Base-by-base conservation (phyloP, 2,329 filamentous ascomycete genomes). In the Beauveria pseudobassiana region DNA sequence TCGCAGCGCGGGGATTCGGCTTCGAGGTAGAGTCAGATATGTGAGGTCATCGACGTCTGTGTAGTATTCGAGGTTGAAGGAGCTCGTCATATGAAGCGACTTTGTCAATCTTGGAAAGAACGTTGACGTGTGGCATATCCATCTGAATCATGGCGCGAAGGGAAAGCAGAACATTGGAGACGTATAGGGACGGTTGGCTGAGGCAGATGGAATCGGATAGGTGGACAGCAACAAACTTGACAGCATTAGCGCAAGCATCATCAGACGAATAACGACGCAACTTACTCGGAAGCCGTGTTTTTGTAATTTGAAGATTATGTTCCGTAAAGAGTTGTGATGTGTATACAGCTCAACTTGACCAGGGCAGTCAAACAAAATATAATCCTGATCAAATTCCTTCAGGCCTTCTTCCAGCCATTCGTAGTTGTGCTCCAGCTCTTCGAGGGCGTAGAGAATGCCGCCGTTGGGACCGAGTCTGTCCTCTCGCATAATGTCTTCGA, bases 261-360 rank as follows among this genome's bases (percentile, higher is more conserved):
- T 6, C 6, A 8, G 10, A 28, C 24, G 28, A 10, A 22, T 3
- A 16, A 5, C 34, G 3, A 53, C 18, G n/a, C 28, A 43, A 38
- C 53, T 64, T 79, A 97, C 93, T 81, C 95, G 87, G 74, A 96
- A 98, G 63, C 90, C 92, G 68, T 93, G 75, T 78, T 96, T 97
- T 76, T 96, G 90, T 63, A 99, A 82, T 73, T 85, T 87, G 71
- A 92, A 89, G 75, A 99, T 93, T 65, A 99, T 93, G 70, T 96
- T 96, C 62, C 95, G 86, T 67, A 99, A 78, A 16, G 92, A 96
- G 62, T 87, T 87, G 76, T 99, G 95, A 72, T 98, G 95, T 51
- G 93, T 98, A 71, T 97, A 98, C 6, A 99, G 83, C 76, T 99
- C 95, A 54, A 98, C 93, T 74, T 99, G 95, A 0, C 95, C 95